Base-by-base conservation (phyloP, 768 basidiomycete genomes). In the Mycena olivaceomarginata region DNA sequence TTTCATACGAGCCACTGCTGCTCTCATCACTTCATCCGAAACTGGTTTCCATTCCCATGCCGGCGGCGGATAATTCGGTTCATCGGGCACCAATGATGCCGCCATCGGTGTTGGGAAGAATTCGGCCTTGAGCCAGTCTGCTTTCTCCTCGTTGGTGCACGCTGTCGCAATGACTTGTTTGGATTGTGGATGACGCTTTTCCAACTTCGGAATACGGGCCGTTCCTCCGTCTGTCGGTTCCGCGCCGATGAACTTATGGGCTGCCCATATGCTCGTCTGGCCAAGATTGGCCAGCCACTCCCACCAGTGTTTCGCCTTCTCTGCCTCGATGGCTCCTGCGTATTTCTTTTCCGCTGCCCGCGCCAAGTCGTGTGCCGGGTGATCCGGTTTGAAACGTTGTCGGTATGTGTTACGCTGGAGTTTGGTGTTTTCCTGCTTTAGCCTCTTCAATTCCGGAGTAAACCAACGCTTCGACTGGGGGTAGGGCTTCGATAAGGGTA, bases 381-480 rank as follows among this genome's bases (percentile, higher is more conserved):
- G 84, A 1, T 81, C 69, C 0, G 63, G 72, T 0, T 71, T 22
- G 0, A 57, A 65, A 51, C 80, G 70, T 62, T 71, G 67, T 0
- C 48, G 64, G 18, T 74, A 75, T 0, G 83, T 51, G 0, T n/a
- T 18, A 0, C 78, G 56, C 3, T 80, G 72, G 13, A 85, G 60
- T 51, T 79, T 77, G 2, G 81, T 76, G 0, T 78, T 69, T 10
- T 78, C 56, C 15, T 68, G 78, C 5, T 80, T 80, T 45, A 79
- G 40, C 0, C 76, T 65, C 0, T 70, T 71, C 4, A 89, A 84
- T 0, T 85, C 85, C 41, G 72, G 65, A 11, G 70, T 82, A 85
- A 84, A 88, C 88, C 86, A 88, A 4, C 81, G 37, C 45, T 86
- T 86, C 4, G 74, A 39, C 67, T 81, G 81, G 2, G 81, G 82